phyloP scores from a whole-genome alignment of 306 rosid genomes.

The Cercis canadensis region DNA sequence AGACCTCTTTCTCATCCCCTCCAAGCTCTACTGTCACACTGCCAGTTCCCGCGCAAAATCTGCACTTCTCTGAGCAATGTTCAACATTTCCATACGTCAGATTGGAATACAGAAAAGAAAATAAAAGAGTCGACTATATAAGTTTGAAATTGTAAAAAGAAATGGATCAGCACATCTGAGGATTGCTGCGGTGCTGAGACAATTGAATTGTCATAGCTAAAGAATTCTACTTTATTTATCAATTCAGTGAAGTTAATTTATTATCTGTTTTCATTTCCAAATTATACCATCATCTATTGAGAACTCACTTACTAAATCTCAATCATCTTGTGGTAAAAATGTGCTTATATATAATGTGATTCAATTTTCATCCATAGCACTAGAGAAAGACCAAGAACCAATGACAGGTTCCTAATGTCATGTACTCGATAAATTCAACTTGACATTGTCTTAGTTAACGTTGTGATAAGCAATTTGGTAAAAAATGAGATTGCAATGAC shows the following conservation, averaged over 20 bases:
- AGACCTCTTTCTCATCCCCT: constrained; percentile 78
- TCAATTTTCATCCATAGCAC: background rate
- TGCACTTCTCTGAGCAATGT: constrained; percentile 75
- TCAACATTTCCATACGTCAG: constrained; percentile 30
- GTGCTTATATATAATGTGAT: background rate
- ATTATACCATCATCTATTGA: constrained; percentile 15
- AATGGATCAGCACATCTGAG: background rate
- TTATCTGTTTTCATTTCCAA: constrained; percentile 11
- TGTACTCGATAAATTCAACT: constrained; percentile 8
- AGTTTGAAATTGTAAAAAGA: background rate
- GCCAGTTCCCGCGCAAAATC: constrained; percentile 86
- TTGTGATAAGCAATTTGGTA: constrained; percentile 5
- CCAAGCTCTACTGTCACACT: constrained; percentile 78
- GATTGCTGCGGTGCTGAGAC: constrained; percentile 8
- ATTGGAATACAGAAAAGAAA: background rate
- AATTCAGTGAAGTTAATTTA: background rate
- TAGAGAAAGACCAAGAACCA: no score
- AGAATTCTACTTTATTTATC: background rate
- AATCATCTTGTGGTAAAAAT: background rate
- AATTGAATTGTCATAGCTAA: background rate
- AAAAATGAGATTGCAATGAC: background rate
- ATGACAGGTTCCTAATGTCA: background rate
- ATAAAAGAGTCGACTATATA: no score
- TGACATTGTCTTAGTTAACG: constrained; percentile 6
- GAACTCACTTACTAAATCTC: constrained; percentile 4